A percentile compares a stretch with the other conserved stretches of the same genome.
These are phyloP conservation scores for barrel medic (Medicago truncatula) DNA, from an alignment of 306 rosid species.

Conservation along the genomic window DNA sequence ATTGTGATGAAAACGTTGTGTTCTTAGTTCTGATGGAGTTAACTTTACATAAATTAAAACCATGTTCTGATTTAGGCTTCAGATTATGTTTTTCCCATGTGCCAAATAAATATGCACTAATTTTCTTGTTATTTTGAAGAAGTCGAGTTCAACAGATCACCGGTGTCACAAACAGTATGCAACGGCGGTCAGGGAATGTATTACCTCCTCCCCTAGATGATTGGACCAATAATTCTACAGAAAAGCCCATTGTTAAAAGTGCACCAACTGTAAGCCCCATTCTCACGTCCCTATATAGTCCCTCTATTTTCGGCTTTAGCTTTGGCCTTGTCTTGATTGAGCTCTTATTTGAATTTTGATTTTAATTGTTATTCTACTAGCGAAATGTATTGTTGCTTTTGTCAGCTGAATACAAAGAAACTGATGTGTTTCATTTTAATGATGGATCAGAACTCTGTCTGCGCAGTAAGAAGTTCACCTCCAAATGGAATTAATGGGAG, in stretches of 20 bases:
- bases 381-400: slow-evolving; percentile 17
- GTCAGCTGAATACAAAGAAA: slow-evolving; percentile 3
- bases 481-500: slow-evolving; percentile 81
- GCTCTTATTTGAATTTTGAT: slow-evolving; percentile 19
- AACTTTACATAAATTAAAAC: slow-evolving; percentile 13
- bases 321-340: not conserved
- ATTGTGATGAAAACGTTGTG: not conserved
- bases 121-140: slow-evolving; percentile 64
- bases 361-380: slow-evolving; percentile 21
- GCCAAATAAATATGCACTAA: slow-evolving; percentile 43
- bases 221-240: slow-evolving; percentile 54
- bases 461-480: slow-evolving; percentile 67
- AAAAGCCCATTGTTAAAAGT: slow-evolving; percentile 66
- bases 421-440: slow-evolving; percentile 37
- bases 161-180: slow-evolving; percentile 71
- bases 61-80: not conserved
- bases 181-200: slow-evolving; percentile 77
- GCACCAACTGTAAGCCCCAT: slow-evolving; percentile 69
- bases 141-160: slow-evolving; percentile 95
- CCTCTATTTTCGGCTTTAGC: not conserved
- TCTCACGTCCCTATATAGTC: not conserved
- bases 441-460: slow-evolving; percentile 60
- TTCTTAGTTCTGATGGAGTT: slow-evolving; percentile 19
- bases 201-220: slow-evolving; percentile 91
- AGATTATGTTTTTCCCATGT: slow-evolving; percentile 17